Evolutionary conservation across 2,329 filamentous ascomycete genomes (phyloP), one percentile per base, ranked within the genome.

Genomic region (Cryphonectria naterciae): DNA sequence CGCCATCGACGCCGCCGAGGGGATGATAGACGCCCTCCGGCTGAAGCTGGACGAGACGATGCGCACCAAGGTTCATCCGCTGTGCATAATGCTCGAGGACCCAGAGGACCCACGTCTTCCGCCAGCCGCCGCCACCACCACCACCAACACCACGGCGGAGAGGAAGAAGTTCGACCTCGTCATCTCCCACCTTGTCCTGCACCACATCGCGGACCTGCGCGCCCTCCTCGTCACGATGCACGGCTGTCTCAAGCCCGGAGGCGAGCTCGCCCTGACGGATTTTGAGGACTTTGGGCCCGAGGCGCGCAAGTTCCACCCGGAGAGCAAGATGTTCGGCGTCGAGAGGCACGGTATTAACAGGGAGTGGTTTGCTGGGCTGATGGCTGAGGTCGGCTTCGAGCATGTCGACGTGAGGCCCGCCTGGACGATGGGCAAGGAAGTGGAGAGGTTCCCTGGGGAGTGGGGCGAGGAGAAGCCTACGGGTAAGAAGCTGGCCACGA

Each of bases 221-320:
- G 70, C 76, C 0, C 78, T 88, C 1, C 77, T 89, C 32, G 71
- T 66, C 5, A 85, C 83, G 1, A 81, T 88, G 76, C 77, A 81
- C 37, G 83, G 80, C 7, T 85, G 83, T 54, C 77, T 89, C 60
- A 82, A 80, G 68, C 76, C 80, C 0, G 86, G 85, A 0, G 87
- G 86, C 0, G 74, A 77, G 67, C 79, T 88, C 0, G 85, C 85
- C 1, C 77, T 89, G 74, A 89, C 87, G 1, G 87, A 89, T 74
- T 89, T 85, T 75, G 86, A 89, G 75, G 83, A 89, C 73, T 85
- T 85, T 75, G 87, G 87, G 0, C 82, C 83, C 0, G 83, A 84
- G 60, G 85, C 86, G 1, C 79, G 83, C 43, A 78, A 77, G 64
- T 89, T 89, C 74, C 87, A 89, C 77, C 83, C 87, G 0, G 79